phyloP scores from a whole-genome alignment of 139 green algal genomes.

The Chloropicon primus region DNA sequence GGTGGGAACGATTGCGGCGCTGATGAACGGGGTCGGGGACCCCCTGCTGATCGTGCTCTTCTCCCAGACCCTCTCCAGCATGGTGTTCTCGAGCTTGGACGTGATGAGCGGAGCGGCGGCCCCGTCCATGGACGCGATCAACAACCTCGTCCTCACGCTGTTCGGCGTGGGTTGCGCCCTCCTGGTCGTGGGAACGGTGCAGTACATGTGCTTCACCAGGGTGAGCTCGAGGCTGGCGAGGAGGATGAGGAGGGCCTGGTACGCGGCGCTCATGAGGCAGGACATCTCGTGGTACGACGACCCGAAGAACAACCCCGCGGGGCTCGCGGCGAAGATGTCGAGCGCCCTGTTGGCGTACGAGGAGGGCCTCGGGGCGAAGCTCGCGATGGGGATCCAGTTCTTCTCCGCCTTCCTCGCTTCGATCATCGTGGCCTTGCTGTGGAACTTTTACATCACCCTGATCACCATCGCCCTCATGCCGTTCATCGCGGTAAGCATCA shows the following conservation, averaged over 20 bases:
- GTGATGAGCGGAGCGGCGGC: neutral
- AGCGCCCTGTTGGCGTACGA: neutral
- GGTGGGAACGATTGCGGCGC: neutral
- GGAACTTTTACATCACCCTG: neutral
- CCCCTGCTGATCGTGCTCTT: neutral
- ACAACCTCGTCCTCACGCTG: neutral
- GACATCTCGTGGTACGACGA: neutral
- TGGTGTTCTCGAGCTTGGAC: neutral
- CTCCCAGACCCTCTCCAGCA: neutral
- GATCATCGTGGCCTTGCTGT: neutral
- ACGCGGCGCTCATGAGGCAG: neutral
- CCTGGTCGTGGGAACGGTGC: neutral
- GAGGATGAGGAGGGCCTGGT: neutral
- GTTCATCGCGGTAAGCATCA: neutral
- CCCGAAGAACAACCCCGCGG: neutral
- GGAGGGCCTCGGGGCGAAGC: neutral
- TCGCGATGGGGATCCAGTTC: neutral
- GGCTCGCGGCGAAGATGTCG: neutral
- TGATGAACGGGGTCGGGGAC: neutral
- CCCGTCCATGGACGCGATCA: neutral
- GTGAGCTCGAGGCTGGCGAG: neutral
- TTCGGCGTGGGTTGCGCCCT: neutral
- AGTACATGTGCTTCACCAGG: neutral
- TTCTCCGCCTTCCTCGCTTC: neutral
- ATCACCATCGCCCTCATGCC: neutral